Base-by-base conservation (phyloP, 1,284 basidiomycete species). In the Heterobasidion occidentale region DNA sequence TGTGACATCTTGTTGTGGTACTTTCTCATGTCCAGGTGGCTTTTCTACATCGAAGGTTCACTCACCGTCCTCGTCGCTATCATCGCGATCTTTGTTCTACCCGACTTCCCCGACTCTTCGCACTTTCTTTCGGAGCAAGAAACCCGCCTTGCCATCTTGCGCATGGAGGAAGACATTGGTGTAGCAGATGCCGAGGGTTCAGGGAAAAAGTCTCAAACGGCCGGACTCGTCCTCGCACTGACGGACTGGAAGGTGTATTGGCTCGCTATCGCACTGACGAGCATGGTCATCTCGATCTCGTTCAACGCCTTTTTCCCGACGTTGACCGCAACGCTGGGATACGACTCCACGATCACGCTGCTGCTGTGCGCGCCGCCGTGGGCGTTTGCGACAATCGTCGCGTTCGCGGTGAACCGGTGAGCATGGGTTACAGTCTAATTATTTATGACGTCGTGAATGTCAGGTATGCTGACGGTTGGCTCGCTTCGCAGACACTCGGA, bases 281-380 rank as follows among this genome's bases (percentile, higher is more conserved):
- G 77, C 60, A 71, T 81, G 66, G 77, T 79, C 55, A 65, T 89
- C 57, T 79, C 84, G 9, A 68, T 92, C 8, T 84, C 81, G 9
- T 92, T 91, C 78, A 90, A 84, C 67, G 78, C 81, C 11, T 86
- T 81, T 68, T 87, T 90, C 72, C 87, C 88, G 9, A 87, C 85
- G 0, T 71, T 87, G 53, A 78, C 75, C 19, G 78, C 76, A 4
- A 91, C 89, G 1, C 74, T 92, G 67, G 88, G 88, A 35, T 90
- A 80, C 69, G 77, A 72, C 57, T 70, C 76, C 6, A 86, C 81
- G 6, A 71, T 83, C n/a, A 84, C 87, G 1, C 73, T 92, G 19
- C 68, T 91, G 48, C 77, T 91, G 35, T 89, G 86, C 60, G 87
- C 86, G 9, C 90, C 90, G 36, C 90, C 90, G 2, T 93, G 86